Base-by-base conservation (phyloP, 2,329 filamentous ascomycete species). In the Hypoxylon sp. region DNA sequence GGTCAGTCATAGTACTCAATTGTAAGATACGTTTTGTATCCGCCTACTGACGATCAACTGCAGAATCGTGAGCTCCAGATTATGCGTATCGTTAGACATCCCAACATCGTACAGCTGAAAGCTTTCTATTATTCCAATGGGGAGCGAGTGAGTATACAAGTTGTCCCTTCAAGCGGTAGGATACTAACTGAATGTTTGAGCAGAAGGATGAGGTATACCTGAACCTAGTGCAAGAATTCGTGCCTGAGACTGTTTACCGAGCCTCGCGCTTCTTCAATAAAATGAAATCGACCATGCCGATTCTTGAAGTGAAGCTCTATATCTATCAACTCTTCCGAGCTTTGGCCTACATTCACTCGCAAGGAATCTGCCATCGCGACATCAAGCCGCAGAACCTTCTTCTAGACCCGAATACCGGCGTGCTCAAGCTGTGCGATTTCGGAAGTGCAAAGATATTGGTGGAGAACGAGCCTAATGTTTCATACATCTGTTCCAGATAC, bases 111-210 rank as follows among this genome's bases (percentile, higher is more conserved):
- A 65, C 94, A 98, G 80, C 86, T 99, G 70, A 99, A 99, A 84
- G 96, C 96, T 55, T 99, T 99, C 83, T 99, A 97, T 83, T 99
- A 98, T 83, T 97, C 95, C 73, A 99, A 98, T 78, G 96, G 96
- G 77, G 96, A 99, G 81, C 90, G 96, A 80, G 96, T 99, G 89
- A 80, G 83, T 56, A 61, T n/a, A 62, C 73, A 33, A 46, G 28
- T 22, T 24, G 6, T 7, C 16, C 16, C 28, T 24, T 0, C 2
- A 38, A 50, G 9, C 9, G 16, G 52, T 72, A 24, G 14, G 20
- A 33, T 16, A 57, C 67, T 71, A 50, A 73, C 69, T 48, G 38
- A 61, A 53, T 24, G 26, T 40, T 12, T 26, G 46, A 67, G 45
- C 71, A 96, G 92, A 95, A 97, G 84, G 96, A 99, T 80, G 96